Evolutionary conservation across 202 grass and related monocot species (phyloP), one percentile per base, ranked within the genome.

Genomic region (Dendrocalamus latiflorus): DNA sequence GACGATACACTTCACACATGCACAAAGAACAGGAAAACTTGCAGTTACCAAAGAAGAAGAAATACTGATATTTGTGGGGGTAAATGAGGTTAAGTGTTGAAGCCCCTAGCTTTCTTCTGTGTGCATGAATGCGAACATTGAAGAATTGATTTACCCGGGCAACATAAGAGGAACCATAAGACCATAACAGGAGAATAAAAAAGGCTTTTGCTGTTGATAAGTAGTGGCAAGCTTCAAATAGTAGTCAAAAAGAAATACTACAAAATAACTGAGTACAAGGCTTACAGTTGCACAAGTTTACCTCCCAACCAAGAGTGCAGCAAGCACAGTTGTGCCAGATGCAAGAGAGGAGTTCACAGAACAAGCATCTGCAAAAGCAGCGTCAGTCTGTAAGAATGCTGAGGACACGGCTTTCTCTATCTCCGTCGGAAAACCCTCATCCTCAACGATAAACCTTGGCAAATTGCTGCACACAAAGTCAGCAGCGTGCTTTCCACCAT

Each of bases 401-500:
- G 95, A 92, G 62, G 91, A 78, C n/a, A 98, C 66, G 21, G 88
- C 89, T 80, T 89, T 95, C 85, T 91, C 85, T 48, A 98, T 98
- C 56, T 95, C 91, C 76, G 59, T 57, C 14, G 92, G 92, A 81
- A 98, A 98, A 72, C 81, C 89, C 62, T 86, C 82, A 84, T 93
- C 92, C 84, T 91, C 84, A 18, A 90, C 16, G 16, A 98, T 91
- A 84, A 91, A 93, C 83, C 83, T 98, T 48, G 85, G 89, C 45
- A 98, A 79, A 82, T 98, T 93, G 77, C 65, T 91, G 74, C 89
- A 90, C 65, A 90, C 91, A 85, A 95, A 98, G 75, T 98, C 95
- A 37, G 95, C 95, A 68, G 95, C 93, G 70, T 95, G 87, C 83
- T 93, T 98, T 90, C 95, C 95, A 77, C 95, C 95, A 81, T 98